Evolutionary conservation across 495 filamentous ascomycete species (phyloP).

Genomic region (Cairneyella variabilis): DNA sequence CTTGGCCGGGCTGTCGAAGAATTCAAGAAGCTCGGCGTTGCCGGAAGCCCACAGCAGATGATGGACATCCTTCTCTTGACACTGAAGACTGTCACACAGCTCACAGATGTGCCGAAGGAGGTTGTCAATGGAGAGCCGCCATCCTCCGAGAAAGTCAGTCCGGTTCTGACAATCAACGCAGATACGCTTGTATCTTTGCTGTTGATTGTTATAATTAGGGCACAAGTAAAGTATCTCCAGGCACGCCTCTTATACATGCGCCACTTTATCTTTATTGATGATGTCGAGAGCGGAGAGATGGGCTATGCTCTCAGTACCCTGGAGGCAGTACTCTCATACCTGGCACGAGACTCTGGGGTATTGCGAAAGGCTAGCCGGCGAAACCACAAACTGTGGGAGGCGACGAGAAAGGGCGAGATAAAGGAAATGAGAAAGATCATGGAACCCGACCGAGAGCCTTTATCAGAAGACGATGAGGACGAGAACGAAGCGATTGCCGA

Average conservation of each 20-base stretch:
- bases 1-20: constrained; percentile 78
- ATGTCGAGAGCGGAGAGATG: constrained; percentile 95
- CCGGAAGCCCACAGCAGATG: constrained; percentile 92
- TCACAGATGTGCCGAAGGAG: constrained; percentile 35
- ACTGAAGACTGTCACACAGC: constrained; percentile 72
- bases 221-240: constrained; percentile 83
- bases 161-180: constrained; percentile 82
- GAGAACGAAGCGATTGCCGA: constrained; percentile 39
- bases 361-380: constrained; percentile 78
- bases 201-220: constrained; percentile 87
- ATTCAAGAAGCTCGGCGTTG: constrained; percentile 80
- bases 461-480: constrained; percentile 36
- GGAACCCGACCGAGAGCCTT: constrained; percentile 48
- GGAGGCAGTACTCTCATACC: constrained; percentile 90
- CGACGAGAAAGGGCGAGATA: constrained; percentile 69
- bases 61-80: constrained; percentile 82
- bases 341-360: constrained; percentile 75
- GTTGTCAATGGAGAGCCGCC: constrained; percentile 32
- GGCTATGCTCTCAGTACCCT: constrained; percentile 97
- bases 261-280: constrained; percentile 93
- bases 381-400: constrained; percentile 87
- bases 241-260: constrained; percentile 89
- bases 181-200: constrained; percentile 93
- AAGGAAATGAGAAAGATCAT: constrained; percentile 73
- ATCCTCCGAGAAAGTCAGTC: constrained; percentile 54